A percentile compares a stretch with the other conserved stretches of the same genome.
These are phyloP conservation scores for Aspergillus sclerotioniger DNA, from an alignment of 495 filamentous ascomycete species.

Conservation along the genomic window DNA sequence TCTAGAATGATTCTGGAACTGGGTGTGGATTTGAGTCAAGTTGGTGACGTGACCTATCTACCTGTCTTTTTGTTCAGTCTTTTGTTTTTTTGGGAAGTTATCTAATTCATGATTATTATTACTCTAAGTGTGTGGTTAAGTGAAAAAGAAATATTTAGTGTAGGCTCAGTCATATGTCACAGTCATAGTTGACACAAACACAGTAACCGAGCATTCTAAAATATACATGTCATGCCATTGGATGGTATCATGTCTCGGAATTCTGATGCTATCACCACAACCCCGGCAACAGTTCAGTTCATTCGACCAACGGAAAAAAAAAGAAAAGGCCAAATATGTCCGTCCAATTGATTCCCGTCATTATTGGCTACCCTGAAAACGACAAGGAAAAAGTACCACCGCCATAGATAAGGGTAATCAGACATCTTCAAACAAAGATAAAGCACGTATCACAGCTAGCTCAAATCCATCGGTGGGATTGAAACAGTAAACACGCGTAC, in stretches of 20 bases:
- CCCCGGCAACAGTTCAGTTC: neutral
- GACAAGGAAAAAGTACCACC: neutral
- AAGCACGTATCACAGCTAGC: neutral
- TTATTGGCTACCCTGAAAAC: neutral
- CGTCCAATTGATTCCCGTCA: neutral
- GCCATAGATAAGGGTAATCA: neutral
- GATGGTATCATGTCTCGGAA: constrained; percentile 1
- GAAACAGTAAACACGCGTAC: no score
- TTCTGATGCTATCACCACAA: neutral
- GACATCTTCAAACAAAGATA: constrained; percentile 1
- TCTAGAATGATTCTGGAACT: constrained; percentile 15
- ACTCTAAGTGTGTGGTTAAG: no score
- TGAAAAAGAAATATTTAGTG: no score
- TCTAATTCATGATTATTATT: no score
- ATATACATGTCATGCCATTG: neutral
- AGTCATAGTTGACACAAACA: no score
- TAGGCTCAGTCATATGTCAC: no score
- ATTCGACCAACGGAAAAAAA: neutral
- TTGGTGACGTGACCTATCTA: no score
- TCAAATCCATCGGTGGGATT: neutral
- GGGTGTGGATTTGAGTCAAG: neutral
- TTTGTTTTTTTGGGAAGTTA: no score
- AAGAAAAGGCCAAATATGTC: neutral
- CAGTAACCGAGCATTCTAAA: neutral
- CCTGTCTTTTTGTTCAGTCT: no score